Evolutionary conservation across 345 rosid species (phyloP).

Genomic region (Abelmoschus esculentus): DNA sequence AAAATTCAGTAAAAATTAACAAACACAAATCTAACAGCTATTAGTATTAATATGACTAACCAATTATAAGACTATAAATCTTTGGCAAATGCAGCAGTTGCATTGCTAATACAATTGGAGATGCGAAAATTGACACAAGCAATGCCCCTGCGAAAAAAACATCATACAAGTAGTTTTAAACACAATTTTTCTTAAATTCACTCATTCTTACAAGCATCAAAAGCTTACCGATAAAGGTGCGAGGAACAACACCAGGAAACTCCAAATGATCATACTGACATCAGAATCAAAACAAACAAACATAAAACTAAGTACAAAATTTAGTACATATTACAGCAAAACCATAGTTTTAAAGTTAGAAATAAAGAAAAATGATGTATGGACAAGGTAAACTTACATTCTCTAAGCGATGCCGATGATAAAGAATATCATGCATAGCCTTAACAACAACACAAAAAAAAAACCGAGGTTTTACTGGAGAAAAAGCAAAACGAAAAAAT

Average conservation of each 20-base stretch:
- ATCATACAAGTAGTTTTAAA: not conserved
- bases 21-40: not conserved
- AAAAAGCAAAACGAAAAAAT: not conserved
- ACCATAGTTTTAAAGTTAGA: not conserved
- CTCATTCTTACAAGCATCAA: not conserved
- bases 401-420: constrained; percentile 56
- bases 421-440: constrained; percentile 95
- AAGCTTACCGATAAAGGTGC: constrained; percentile 72
- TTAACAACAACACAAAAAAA: constrained; percentile 9
- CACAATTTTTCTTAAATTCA: not conserved
- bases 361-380: not conserved
- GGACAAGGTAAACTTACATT: constrained; percentile 40
- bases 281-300: not conserved
- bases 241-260: constrained; percentile 97
- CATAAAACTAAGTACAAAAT: not conserved
- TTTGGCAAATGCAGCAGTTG: constrained; percentile 62
- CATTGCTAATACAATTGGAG: constrained; percentile 43
- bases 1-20: not conserved
- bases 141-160: constrained; percentile 56
- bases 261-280: constrained; percentile 91
- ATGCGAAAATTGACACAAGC: constrained; percentile 56
- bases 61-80: constrained; percentile 61
- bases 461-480: not conserved
- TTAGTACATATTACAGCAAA: not conserved
- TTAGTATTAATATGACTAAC: constrained; percentile 24